Percentiles rank a stretch among this genome's conserved stretches.
phyloP scores from a whole-genome alignment of 805 yeast genomes.

The Yarrowia bubula region DNA sequence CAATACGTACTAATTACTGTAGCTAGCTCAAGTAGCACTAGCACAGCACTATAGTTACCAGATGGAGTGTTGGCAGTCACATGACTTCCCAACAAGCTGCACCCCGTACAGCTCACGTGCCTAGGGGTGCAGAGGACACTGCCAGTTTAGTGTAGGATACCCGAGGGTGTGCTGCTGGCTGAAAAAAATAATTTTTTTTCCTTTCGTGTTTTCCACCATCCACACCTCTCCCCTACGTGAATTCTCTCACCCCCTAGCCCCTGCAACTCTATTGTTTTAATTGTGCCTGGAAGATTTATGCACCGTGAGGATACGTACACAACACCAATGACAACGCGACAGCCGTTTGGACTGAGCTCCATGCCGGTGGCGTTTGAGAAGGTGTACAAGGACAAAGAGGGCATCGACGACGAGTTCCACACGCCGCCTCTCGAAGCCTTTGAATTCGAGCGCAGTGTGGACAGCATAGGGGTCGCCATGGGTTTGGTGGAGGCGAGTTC shows the following conservation, averaged over 20 bases:
- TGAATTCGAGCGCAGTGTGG: conserved; percentile 24
- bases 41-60: too few species aligned
- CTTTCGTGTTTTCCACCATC: neutral
- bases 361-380: conserved; percentile 27
- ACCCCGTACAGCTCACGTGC: conserved; percentile 26
- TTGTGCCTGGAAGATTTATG: conserved; percentile 15
- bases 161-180: neutral
- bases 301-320: conserved; percentile 17
- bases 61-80: neutral
- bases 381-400: conserved; percentile 25
- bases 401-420: conserved; percentile 20
- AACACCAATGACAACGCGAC: conserved; percentile 26
- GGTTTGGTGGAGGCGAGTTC: too few species aligned
- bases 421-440: conserved; percentile 17
- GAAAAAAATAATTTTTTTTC: neutral
- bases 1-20: too few species aligned
- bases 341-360: conserved; percentile 27
- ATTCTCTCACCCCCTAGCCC: conserved; percentile 26
- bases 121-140: neutral
- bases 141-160: neutral
- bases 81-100: neutral
- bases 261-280: conserved; percentile 22
- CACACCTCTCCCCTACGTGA: too few species aligned
- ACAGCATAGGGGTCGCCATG: conserved; percentile 24
- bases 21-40: too few species aligned